Percentiles rank a stretch among this genome's conserved stretches.
Evolutionary conservation across 129 eudicot genomes (phyloP).

Genomic region (Calendula officinalis): DNA sequence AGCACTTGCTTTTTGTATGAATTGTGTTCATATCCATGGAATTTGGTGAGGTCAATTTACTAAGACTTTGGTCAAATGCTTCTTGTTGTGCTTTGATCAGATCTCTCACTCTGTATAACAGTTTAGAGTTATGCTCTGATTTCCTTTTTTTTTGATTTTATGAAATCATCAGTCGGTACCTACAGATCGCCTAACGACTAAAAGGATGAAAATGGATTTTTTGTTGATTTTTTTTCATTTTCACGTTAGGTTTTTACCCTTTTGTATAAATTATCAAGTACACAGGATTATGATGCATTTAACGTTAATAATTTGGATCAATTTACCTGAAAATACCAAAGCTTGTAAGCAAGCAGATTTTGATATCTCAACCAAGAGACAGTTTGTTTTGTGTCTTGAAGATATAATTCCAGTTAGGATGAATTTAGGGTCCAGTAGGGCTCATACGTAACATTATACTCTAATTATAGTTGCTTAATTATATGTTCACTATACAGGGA

Average conservation of each 20-base stretch:
- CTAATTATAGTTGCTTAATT: not conserved
- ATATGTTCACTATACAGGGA: too few species aligned
- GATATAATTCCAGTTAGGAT: constrained; percentile 7
- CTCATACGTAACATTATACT: too few species aligned
- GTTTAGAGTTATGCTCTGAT: not conserved
- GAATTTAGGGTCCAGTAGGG: too few species aligned
- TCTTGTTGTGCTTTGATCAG: constrained; percentile 19
- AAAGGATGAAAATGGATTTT: too few species aligned
- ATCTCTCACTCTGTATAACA: constrained; percentile 2
- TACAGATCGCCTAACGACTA: too few species aligned
- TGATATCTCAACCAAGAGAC: not conserved
- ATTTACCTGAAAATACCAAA: not conserved
- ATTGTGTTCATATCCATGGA: constrained; percentile 4
- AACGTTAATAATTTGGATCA: not conserved
- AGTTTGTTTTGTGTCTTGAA: not conserved
- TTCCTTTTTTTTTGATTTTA: too few species aligned
- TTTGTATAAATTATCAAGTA: not conserved
- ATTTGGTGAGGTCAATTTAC: constrained; percentile 9
- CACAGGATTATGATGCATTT: not conserved
- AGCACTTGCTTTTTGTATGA: constrained; percentile 1
- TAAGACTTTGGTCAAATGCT: constrained; percentile 8
- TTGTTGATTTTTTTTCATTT: too few species aligned
- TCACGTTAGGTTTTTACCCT: not conserved
- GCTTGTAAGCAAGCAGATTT: constrained; percentile 1
- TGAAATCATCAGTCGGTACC: too few species aligned